Evolutionary conservation across 2,329 filamentous ascomycete species (phyloP), one percentile per base, ranked within the genome.

Genomic region (Leptographium lundbergii): DNA sequence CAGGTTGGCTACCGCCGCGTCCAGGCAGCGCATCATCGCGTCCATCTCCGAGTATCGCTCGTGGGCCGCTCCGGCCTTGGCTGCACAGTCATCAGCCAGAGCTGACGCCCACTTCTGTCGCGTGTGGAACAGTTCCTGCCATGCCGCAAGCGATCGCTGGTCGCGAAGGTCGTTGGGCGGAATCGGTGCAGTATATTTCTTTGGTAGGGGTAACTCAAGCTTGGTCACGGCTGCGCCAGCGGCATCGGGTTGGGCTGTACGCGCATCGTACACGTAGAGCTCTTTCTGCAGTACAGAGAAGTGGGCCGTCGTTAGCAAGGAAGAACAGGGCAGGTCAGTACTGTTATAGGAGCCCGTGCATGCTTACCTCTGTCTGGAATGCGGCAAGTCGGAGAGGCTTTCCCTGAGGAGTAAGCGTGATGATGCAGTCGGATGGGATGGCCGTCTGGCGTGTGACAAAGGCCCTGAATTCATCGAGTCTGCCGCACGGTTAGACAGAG

Each of bases 181-280:
- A 60, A 77, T 76, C 62, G 86, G 82, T 51, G 81, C 72, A 58
- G 77, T 75, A 77, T 72, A 87, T 64, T 74, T 78, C 61, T 75
- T 77, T 42, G 79, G 81, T 39, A 76, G 67, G 53, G 80, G 75
- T 61, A 76, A 66, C 59, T 83, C 78, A 61, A 77, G 69, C 58
- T 66, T 71, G 7, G 74, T 68, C 54, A 72, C 69, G 39, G 71
- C 71, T 7, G 75, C 68, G 45, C 72, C 73, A 9, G 78, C 67
- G 57, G 80, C 75, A 55, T 78, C 73, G 56, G 82, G 72, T 63
- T 86, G 79, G 63, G 87, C 84, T 66, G 87, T 83, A 65, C 86
- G 84, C 62, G 91, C 87, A 72, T 96, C 91, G 73, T 95, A 99
- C 57, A 97, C 83, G 70, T 88, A 97, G 60, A 99, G 85, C 70